Percentiles rank a stretch among this genome's conserved stretches.
phyloP scores from a whole-genome alignment of 352 stramenopile species.

The Phytophthora niederhauseri region DNA sequence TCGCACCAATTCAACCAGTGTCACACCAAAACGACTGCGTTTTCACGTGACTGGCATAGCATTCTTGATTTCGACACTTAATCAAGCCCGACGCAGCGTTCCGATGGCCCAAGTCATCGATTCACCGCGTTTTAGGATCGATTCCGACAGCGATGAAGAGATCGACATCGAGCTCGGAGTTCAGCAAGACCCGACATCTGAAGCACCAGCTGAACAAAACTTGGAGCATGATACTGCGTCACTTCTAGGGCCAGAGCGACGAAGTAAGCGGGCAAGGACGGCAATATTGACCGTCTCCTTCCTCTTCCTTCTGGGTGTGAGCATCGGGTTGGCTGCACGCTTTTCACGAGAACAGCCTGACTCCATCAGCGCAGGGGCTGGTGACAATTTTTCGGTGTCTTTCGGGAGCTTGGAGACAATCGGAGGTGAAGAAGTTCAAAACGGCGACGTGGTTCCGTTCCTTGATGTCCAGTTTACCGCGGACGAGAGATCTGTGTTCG shows the following conservation, averaged over 20 bases:
- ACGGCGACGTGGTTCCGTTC: constrained; percentile 34
- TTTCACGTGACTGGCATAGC: background rate
- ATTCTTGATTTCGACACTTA: constrained; percentile 19
- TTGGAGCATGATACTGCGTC: constrained; percentile 24
- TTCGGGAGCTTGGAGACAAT: constrained; percentile 38
- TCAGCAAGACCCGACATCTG: background rate
- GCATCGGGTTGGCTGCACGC: constrained; percentile 31
- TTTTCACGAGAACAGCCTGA: constrained; percentile 21
- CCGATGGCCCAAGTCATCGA: constrained; percentile 35
- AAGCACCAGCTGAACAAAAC: constrained; percentile 13
- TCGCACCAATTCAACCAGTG: background rate
- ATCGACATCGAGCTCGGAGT: constrained; percentile 39
- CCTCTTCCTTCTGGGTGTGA: constrained; percentile 35
- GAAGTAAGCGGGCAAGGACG: constrained; percentile 14
- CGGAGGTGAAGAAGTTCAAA: constrained; percentile 27
- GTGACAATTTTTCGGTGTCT: constrained; percentile 12
- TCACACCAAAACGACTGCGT: constrained; percentile 5
- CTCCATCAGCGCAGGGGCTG: background rate
- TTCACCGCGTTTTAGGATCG: constrained; percentile 22
- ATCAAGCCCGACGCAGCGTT: background rate
- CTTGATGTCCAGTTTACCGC: constrained; percentile 46
- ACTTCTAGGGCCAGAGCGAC: constrained; percentile 19
- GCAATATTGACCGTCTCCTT: constrained; percentile 22
- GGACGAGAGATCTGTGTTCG: constrained; percentile 45
- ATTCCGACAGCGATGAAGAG: constrained; percentile 36